Percentiles rank a stretch among this genome's conserved stretches.
phyloP scores from a whole-genome alignment of 2,329 filamentous ascomycete species.

The Dactylonectria macrodidyma region DNA sequence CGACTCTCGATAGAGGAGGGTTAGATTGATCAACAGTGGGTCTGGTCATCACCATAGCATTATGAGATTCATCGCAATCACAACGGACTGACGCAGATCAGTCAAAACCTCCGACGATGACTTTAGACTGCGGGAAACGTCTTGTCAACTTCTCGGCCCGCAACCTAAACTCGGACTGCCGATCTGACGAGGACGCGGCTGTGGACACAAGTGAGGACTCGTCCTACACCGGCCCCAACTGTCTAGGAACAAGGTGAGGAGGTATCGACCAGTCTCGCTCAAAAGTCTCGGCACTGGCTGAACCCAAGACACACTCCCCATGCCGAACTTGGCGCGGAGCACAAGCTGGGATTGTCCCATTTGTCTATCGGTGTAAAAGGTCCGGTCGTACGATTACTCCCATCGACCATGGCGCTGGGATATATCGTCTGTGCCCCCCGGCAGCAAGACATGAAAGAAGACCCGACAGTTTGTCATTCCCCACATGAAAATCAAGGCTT shows the following conservation, averaged over 20 bases:
- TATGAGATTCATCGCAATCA: not conserved
- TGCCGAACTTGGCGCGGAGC: constrained; percentile 11
- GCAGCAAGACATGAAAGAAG: constrained; percentile 14
- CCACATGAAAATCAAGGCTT: constrained; percentile 14
- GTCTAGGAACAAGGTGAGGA: not conserved
- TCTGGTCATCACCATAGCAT: too few relatives aligned
- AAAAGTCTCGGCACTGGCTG: constrained; percentile 13
- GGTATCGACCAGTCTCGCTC: not conserved
- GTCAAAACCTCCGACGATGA: not conserved
- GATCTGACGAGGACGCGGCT: not conserved
- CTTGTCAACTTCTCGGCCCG: constrained; percentile 8
- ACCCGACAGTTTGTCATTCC: constrained; percentile 32
- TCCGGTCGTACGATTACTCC: constrained; percentile 28
- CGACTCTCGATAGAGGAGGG: too few relatives aligned
- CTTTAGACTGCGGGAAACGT: not conserved
- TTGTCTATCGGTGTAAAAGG: constrained; percentile 13
- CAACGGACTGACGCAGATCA: not conserved
- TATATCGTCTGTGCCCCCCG: constrained; percentile 1
- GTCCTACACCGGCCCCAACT: not conserved
- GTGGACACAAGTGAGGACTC: not conserved
- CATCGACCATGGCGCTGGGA: constrained; percentile 11
- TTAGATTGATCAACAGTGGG: too few relatives aligned
- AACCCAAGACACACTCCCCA: not conserved
- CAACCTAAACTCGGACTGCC: not conserved
- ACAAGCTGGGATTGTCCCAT: constrained; percentile 22